Evolutionary conservation across 208 protist genomes (phyloP), one percentile per base, ranked within the genome.

Genomic region (Angomonas ambiguus): DNA sequence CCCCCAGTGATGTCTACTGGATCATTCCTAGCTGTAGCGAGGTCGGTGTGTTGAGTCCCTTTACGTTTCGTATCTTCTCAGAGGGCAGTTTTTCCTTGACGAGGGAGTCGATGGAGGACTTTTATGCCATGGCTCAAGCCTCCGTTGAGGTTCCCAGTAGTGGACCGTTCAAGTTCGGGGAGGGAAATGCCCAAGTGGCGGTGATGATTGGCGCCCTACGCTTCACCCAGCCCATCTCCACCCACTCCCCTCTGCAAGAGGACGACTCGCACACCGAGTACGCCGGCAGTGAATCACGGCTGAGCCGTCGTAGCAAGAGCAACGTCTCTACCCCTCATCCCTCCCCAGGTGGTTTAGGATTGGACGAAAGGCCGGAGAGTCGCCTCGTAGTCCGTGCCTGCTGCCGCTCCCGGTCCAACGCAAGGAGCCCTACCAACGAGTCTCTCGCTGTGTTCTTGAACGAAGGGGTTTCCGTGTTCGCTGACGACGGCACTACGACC

Each of bases 1-100:
- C 81, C 6, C 75, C 69, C 28, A 77, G 78, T 20, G 74, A 80
- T 5, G 53, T 83, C 30, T 94, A 91, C 76, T 96, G 91, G 91
- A 66, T 96, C 6, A 69, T 93, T 1, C 91, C 91, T 31, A 92
- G 76, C 65, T 85, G 80, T 2, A 63, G 82, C 59, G 65, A 60
- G 10, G 63, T 70, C 10, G 82, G 87, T 10, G 49, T 69, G 25
- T 76, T 84, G 33, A 78, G 80, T 35, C 68, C 69, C 30, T 96
- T 92, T 64, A 58, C 84, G 41, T 20, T 93, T 5, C 65, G 80
- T 24, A 65, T 94, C 41, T 82, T 92, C 53, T 63, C 71, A 18
- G 56, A 73, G 0, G 67, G 80, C 18, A 59, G 74, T 6, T 92
- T 91, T 42, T 25, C 69, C 62, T 27, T 96, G 27, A 74, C 70